Evolutionary conservation across 106 monocot genomes (phyloP), one percentile per base, ranked within the genome.

Genomic region (Platanthera zijinensis): DNA sequence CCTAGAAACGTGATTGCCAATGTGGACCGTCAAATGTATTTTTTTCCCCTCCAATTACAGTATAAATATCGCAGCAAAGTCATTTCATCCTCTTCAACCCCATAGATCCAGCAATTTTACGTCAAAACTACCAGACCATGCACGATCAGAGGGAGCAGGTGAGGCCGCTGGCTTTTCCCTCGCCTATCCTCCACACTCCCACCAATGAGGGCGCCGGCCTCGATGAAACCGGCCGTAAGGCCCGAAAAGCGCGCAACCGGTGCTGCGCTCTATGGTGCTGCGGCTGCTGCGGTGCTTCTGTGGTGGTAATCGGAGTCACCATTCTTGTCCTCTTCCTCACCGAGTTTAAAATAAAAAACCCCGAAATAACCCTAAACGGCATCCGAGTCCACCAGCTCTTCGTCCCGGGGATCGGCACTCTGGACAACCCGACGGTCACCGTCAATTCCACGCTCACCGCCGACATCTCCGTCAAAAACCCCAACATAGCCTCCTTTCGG

Each of bases 381-480:
- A 22, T 87, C 52, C 51, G 54, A 82, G 3, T 91, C 68, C 30
- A 83, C 25, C 39, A 32, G 39, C 1, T 81, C 71, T 9, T 67
- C 30, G 15, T 61, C 61, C 0, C 19, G 51, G 80, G 52, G 67
- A 14, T 77, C 71, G 11, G 51, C 51, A 18, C 21, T 11, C 12
- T 18, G 14, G 61, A 13, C 15, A 15, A 13, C 66, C 10, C 76
- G 62, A 71, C 83, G 14, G 32, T 84, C 21, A 70, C 80, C 39
- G 48, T 79, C 51, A 89, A 92, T 84, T 80, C 82, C 12, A 86
- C 92, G 49, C 72, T 92, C n/a, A 81, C 18, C 15, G 88, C 86
- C 61, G 86, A 92, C 71, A 61, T 92, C 72, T 89, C 94, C 4
- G 61, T 94, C 57, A 70, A 85, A 76, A 94, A 94, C 79, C 93